Evolutionary conservation across 331 rosid genomes (phyloP).

Genomic region (Phaseolus coccineus): DNA sequence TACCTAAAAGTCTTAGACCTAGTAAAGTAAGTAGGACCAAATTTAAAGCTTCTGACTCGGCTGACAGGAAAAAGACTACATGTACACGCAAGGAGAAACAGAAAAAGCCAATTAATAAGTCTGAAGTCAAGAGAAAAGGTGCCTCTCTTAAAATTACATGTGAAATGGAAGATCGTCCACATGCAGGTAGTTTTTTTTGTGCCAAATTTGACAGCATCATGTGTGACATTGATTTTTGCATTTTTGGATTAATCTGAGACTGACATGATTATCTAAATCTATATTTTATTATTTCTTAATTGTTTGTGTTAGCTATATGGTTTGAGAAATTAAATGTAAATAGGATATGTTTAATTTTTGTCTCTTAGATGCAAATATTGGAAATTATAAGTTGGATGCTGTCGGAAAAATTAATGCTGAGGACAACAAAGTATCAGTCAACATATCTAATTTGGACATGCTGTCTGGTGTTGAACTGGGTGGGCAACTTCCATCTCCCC

Average conservation of each 20-base stretch:
- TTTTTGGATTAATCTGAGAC: conserved; percentile 28
- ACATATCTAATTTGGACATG: conserved; percentile 48
- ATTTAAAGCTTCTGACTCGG: conserved; percentile 65
- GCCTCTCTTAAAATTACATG: conserved; percentile 42
- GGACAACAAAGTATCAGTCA: conserved; percentile 48
- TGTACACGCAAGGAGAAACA: conserved; percentile 59
- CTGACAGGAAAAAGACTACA: conserved; percentile 53
- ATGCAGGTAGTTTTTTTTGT: conserved; percentile 61
- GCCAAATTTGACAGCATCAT: neutral
- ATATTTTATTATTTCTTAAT: conserved; percentile 25
- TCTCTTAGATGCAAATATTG: conserved; percentile 48
- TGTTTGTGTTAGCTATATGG: conserved; percentile 31
- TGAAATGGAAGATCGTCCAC: conserved; percentile 56
- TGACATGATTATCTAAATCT: conserved; percentile 23
- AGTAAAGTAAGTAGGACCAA: conserved; percentile 54
- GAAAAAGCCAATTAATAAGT: conserved; percentile 56
- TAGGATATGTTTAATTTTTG: conserved; percentile 29
- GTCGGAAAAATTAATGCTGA: conserved; percentile 46
- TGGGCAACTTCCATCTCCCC: conserved; percentile 63
- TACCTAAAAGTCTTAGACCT: conserved; percentile 56
- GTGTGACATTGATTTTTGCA: conserved; percentile 28
- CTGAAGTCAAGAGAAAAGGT: conserved; percentile 56
- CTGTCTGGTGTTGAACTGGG: conserved; percentile 54
- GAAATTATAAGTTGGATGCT: conserved; percentile 55
- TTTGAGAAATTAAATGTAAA: conserved; percentile 29